Conservation (phyloP, 1,284 basidiomycete species). For the Cystobasidiaceae sp. region DNA sequence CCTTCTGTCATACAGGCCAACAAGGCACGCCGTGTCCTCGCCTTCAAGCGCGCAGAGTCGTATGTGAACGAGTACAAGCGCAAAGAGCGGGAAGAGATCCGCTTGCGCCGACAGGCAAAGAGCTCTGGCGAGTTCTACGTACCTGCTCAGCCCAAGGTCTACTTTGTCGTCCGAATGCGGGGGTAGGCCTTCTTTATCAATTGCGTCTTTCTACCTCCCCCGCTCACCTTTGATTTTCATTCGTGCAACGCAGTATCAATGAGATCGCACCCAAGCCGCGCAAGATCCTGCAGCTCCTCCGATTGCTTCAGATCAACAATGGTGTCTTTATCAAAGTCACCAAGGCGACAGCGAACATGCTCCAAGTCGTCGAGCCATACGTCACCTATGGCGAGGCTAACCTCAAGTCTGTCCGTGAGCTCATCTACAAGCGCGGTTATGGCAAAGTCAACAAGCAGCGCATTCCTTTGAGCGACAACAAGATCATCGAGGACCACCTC, state of each 20-base stretch:
- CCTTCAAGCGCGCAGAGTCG: conserved; percentile 99
- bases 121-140: conserved; percentile 95
- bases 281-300: conserved; percentile 97
- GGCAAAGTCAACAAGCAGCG: conserved; percentile 98
- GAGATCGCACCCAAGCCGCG: conserved; percentile 98
- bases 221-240: neutral
- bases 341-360: conserved; percentile 95
- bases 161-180: conserved; percentile 94
- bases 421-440: conserved; percentile 99
- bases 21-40: conserved; percentile 87
- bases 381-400: conserved; percentile 69
- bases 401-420: conserved; percentile 68
- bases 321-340: conserved; percentile 98
- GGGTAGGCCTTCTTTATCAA: conserved; percentile 59
- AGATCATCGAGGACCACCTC: conserved; percentile 84
- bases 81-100: conserved; percentile 94
- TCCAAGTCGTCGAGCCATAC: conserved; percentile 94
- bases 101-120: conserved; percentile 88
- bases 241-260: conserved; percentile 70
- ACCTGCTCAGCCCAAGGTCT: conserved; percentile 91
- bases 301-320: conserved; percentile 99
- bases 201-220: neutral
- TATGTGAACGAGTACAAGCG: conserved; percentile 95
- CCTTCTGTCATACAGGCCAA: conserved; percentile 57
- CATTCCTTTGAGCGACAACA: conserved; percentile 91